Evolutionary conservation across 2,329 filamentous ascomycete species (phyloP), one percentile per base, ranked within the genome.

Genomic region (Apiospora kogelbergensis): DNA sequence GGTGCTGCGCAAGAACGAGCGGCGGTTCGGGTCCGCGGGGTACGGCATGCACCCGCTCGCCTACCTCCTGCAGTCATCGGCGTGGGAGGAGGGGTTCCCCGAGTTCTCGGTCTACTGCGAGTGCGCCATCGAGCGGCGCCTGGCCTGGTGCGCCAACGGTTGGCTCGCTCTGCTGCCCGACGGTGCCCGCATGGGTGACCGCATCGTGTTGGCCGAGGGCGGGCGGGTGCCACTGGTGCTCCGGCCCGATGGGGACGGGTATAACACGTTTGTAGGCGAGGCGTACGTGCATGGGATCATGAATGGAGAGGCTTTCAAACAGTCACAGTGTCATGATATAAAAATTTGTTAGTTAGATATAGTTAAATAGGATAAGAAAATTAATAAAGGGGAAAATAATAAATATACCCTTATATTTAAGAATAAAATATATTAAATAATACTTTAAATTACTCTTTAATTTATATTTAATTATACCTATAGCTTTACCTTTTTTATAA

Each of bases 211-310:
- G n/a, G 60, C 67, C 30, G 53, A 53, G 67, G 30, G 44, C 7
- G 67, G 67, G 33, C 44, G 60, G 33, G 60, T 64, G 22, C 67
- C 67, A 20, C 22, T 68, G 10, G 60, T 68, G 4, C 44, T 68
- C 7, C 13, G 67, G 42, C 60, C 20, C 9, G 44, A 65, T 20
- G 33, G 37, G 37, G 67, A 68, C 20, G 46, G 44, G 22, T 68
- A 64, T 13, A 46, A 42, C 6, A 65, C 42, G n/a, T 68, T 68
- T 17, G 60, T 68, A 2, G 67, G 67, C 13, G 67, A 68, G 44
- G 67, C 67, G n/a, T 68, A 68, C 33, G 44, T 68, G 17, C 41
- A 68, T 13, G 67, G 67, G n/a, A 63, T 68, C 60, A 68, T 68
- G 67, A 41, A 68, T n/a, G 60, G 60, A 15, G 67, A 68, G 26